Base-by-base conservation (phyloP, 805 yeast genomes). In the Deakozyma indianensis region DNA sequence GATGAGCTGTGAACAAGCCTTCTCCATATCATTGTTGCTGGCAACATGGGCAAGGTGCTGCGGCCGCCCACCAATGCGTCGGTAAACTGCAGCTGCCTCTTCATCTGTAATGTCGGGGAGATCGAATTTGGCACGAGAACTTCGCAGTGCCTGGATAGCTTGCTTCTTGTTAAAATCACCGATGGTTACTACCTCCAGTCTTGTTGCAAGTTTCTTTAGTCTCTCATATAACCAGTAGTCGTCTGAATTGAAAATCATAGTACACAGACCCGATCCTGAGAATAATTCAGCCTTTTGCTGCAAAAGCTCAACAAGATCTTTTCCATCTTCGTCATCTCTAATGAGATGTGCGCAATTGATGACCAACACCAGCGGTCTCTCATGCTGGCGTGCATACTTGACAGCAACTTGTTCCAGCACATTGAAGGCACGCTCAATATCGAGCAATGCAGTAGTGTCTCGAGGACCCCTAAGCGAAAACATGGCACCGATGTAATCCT, bases 141-240 rank as follows among this genome's bases (percentile, higher is more conserved):
- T 67, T 46, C 53, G 47, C 43, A 83, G 59, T 0, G 83, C 80
- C 27, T 65, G 67, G 4, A 77, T 57, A 1, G 87, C 69, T 48
- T 82, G 78, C 0, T 43, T 41, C 18, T 84, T 63, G 32, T 66
- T 64, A 47, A 84, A 71, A 56, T 83, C 61, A 43, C 75, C 67
- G 29, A 83, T 80, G 48, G 80, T 77, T 45, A 84, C 65, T 21
- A 83, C 77, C 45, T 84, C 92, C 41, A 84, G 61, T 27, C 90
- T 68, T 0, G 94, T 84, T 0, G 87, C 84, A 18, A 80, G 64
- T 45, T 70, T 70, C 54, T 80, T 80, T 51, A 84, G 65, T 46
- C 86, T 74, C 53, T 83, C 92, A 58, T 82, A 84, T 1, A 84
- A 71, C 94, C 94, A 84, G 61, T 84, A 84, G 55, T 84, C 94